phyloP scores from a whole-genome alignment of 2,329 filamentous ascomycete genomes.

The Mariannaea sp. region DNA sequence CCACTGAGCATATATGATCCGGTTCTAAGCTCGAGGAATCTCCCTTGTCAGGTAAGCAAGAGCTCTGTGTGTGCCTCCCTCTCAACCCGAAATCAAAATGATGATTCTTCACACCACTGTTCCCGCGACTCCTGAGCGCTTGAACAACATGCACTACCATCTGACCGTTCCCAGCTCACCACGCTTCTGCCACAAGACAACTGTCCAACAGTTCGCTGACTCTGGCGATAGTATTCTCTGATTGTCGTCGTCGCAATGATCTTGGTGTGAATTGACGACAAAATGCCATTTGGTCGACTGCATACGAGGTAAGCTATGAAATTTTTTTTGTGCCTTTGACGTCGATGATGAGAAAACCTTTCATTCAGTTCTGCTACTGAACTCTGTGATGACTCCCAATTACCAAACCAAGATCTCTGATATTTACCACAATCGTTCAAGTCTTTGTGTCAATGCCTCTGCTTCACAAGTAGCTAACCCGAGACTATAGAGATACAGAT shows the following conservation, averaged over 20 bases:
- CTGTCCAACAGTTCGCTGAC: neutral
- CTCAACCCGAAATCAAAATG: constrained; percentile 48
- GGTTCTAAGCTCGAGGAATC: neutral
- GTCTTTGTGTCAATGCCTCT: no score
- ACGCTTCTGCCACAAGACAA: neutral
- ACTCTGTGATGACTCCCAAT: constrained; percentile 67
- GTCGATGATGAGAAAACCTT: constrained; percentile 67
- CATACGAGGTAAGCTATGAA: no score
- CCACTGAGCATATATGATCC: neutral
- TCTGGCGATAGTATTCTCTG: neutral
- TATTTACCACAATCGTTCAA: constrained; percentile 37
- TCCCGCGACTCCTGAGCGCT: constrained; percentile 66
- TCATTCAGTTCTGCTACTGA: constrained; percentile 80
- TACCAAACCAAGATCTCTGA: constrained; percentile 69
- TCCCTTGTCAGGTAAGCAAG: constrained; percentile 32
- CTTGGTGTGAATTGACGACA: no score
- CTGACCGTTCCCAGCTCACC: constrained; percentile 51
- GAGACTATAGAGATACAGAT: constrained; percentile 3
- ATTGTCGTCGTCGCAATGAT: neutral
- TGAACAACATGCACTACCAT: constrained; percentile 79
- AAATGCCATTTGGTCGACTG: no score
- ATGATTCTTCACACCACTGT: constrained; percentile 63
- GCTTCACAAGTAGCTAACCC: no score
- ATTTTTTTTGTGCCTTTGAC: neutral
- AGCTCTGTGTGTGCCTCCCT: constrained; percentile 7